phyloP scores from a whole-genome alignment of 805 yeast genomes.

The Lachancea dasiensis region DNA sequence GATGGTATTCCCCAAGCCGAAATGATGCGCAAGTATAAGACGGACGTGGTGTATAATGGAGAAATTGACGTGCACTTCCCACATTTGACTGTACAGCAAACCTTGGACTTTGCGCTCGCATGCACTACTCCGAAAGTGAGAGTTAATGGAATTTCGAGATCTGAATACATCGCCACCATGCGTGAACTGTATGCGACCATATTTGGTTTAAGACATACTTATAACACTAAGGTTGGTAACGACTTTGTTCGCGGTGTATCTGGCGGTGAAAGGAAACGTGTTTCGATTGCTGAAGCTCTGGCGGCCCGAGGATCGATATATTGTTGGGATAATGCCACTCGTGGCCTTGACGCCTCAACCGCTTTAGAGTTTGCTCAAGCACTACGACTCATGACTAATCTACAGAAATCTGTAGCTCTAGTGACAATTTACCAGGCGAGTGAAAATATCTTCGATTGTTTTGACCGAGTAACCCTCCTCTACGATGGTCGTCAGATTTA shows the following conservation, averaged over 20 bases:
- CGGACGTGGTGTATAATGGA: constrained; percentile 53
- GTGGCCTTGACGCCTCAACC: constrained; percentile 74
- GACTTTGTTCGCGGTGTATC: constrained; percentile 59
- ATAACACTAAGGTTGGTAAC: constrained; percentile 49
- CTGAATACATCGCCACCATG: constrained; percentile 42
- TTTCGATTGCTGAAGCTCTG: constrained; percentile 64
- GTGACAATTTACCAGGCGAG: constrained; percentile 61
- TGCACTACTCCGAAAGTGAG: constrained; percentile 59
- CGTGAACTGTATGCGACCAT: constrained; percentile 35
- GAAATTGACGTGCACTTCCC: constrained; percentile 73
- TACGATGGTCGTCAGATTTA: constrained; percentile 52
- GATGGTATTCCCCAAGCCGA: constrained; percentile 57
- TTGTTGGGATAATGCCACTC: constrained; percentile 70
- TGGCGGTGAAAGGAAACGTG: constrained; percentile 75
- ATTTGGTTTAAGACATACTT: constrained; percentile 52
- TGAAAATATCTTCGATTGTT: constrained; percentile 47
- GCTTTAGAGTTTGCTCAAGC: constrained; percentile 62
- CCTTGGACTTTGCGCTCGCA: constrained; percentile 63
- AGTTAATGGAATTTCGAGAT: constrained; percentile 41
- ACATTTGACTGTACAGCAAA: constrained; percentile 66
- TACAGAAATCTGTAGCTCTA: constrained; percentile 46
- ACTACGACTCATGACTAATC: constrained; percentile 47
- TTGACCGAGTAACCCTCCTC: constrained; percentile 48
- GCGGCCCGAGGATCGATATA: constrained; percentile 51
- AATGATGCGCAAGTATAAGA: constrained; percentile 51